Base-by-base conservation (phyloP, 1,139 yeast genomes). In the Magnusiomyces suaveolens region DNA sequence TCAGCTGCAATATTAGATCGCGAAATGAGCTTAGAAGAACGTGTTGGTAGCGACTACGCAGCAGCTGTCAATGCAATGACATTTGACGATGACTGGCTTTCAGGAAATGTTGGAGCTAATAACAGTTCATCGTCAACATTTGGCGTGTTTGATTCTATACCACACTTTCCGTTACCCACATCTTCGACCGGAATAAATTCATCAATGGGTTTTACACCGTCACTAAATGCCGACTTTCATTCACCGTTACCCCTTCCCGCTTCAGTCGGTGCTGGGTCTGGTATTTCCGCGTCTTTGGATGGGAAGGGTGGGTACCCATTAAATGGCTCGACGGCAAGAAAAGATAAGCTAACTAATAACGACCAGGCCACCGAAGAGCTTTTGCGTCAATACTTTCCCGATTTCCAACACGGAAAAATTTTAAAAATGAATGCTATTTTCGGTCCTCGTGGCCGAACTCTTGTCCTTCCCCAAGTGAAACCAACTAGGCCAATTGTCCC, bases 371-470 rank as follows among this genome's bases (percentile, higher is more conserved):
- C 38, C 20, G 60, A 66, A 64, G 56, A 64, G 57, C 50, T 61
- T 59, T 55, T 73, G 36, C 55, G 60, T 44, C 59, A 61, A 43
- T 81, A 80, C 63, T 87, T 77, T 63, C 95, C 96, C 0, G 75
- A 79, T 1, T 87, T 83, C 66, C 73, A 75, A 51, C 73, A 72
- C 18, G 75, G 79, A 43, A 74, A 77, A 50, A 78, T 84, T 1
- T 73, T 84, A 63, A 80, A 82, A 62, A 81, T 84, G 77, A 87
- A 84, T 65, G 68, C 79, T 4, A 72, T 86, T 51, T 85, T 84
- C 63, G 80, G 84, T 2, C 82, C 88, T 1, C 75, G 76, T 25
- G 86, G 90, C 0, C 69, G 73, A 33, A 77, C 75, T 55, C 79
- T 78, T 60, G 70, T 72, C 39, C 80, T 75, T 54, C 79, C 81